Evolutionary conservation across 1,139 yeast species (phyloP), one percentile per base, ranked within the genome.

Genomic region (Scheffersomyces illinoinensis): DNA sequence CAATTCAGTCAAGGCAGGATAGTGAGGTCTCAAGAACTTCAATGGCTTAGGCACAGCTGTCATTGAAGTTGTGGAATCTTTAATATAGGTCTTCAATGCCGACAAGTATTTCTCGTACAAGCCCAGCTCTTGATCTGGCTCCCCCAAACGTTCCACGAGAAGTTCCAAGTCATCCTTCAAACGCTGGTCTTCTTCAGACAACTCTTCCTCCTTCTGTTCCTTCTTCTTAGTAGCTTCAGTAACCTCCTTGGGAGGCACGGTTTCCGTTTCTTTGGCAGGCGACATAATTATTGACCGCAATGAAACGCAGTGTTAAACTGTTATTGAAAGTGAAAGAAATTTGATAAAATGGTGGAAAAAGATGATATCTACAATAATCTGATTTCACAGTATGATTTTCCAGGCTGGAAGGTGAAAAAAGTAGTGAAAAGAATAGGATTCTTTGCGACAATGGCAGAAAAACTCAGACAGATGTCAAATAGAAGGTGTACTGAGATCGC

Each of bases 1-100:
- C 51, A 90, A 76, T 57, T 79, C 84, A 53, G 86, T 85, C 69
- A 95, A 81, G 43, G 82, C 71, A 20, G 89, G 89, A 72, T 89
- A 95, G 68, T 88, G 92, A 18, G 98, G 97, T 69, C 97, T 87
- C 66, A 96, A 83, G 72, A 96, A 96, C 78, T 96, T 96, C 76
- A 95, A 85, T 17, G 99, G 99, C 74, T 95, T 96, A 53, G 99
- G 99, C 54, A 96, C 99, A 1, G 99, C 99, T 2, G 99, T 96
- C 98, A 95, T 95, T 8, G 98, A 93, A 47, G 98, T 91, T 4
- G 99, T 95, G 18, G 98, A 91, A 56, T 96, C 96, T 66, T 92
- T 88, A 68, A 95, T 93, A 68, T 86, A 86, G 57, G 84, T 85
- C 71, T 92, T 93, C 72, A 96, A 82, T 57, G 88, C 81, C 53